Evolutionary conservation across 352 stramenopile species (phyloP).

Genomic region (Phytophthora pini): DNA sequence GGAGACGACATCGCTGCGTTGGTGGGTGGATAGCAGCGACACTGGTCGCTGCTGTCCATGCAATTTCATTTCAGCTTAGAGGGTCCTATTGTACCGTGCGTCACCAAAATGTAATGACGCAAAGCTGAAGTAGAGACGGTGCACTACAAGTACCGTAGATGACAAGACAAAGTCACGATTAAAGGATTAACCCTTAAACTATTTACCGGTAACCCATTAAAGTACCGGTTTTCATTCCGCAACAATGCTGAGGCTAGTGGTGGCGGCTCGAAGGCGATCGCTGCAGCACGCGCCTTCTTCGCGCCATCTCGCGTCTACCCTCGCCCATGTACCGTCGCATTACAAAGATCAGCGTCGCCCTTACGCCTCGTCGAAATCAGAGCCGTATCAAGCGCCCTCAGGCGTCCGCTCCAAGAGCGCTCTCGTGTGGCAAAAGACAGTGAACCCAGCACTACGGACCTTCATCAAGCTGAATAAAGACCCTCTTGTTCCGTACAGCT

Average conservation of each 20-base stretch:
- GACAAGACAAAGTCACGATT: no score
- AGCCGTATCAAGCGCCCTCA: neutral
- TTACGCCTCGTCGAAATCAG: neutral
- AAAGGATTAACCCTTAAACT: no score
- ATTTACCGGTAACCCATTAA: no score
- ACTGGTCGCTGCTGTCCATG: slow-evolving; percentile 8
- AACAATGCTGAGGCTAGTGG: no score
- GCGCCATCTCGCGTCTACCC: no score
- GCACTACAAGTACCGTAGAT: neutral
- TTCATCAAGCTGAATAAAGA: slow-evolving; percentile 7
- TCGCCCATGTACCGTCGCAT: no score
- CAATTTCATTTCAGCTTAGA: slow-evolving; percentile 13
- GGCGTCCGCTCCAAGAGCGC: no score
- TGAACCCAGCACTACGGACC: neutral
- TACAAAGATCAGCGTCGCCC: no score
- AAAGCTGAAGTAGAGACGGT: slow-evolving; percentile 16
- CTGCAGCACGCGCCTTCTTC: no score
- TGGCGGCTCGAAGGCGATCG: no score
- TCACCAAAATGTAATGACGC: slow-evolving; percentile 26
- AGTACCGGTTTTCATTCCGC: no score
- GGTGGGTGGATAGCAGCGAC: slow-evolving; percentile 12
- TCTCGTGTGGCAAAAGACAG: slow-evolving; percentile 1
- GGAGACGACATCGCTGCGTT: neutral
- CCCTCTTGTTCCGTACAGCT: slow-evolving; percentile 3
- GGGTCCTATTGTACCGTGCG: slow-evolving; percentile 14